Base-by-base conservation (phyloP, 306 rosid species). In the Ammopiptanthus mongolicus region DNA sequence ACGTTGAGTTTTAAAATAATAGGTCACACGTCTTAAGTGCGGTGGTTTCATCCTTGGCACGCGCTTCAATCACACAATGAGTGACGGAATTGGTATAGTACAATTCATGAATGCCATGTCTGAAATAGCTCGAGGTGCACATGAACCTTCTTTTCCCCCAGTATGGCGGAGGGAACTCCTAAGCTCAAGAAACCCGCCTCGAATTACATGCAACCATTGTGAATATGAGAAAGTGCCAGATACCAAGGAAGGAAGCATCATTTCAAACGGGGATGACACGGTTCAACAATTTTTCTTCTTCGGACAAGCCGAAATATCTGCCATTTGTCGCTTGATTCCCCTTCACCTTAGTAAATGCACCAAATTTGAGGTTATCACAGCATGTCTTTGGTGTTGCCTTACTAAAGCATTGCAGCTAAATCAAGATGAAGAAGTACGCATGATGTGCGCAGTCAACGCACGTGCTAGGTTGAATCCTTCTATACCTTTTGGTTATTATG, bases 11-110 rank as follows among this genome's bases (percentile, higher is more conserved):
- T 19, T 19, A 31, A 25, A 25, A 25, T 29, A 8, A 21, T 68
- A 80, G 80, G 80, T 81, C 0, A 81, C 84, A 6, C 77, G 80
- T 1, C 61, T 81, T 10, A 61, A 18, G 22, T 81, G 80, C 2
- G 84, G 80, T 8, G 77, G 84, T 29, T 81, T 81, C 25, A 23
- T 69, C 34, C 1, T 75, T 0, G 80, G n/a, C 13, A 0, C n/a
- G 0, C 17, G 41, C 2, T 4, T 59, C 0, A 75, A 69, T 17
- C 84, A 81, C 48, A 69, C 56, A 0, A 62, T 81, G 62, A 0
- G 17, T 0, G 81, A 81, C 0, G 73, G 8, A 11, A 0, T 0
- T 3, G 84, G 84, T 15, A 0, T 75, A 0, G 0, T 14, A 4
- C 73, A 52, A 36, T 75, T 81, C 73, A 6, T 75, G 68, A 69